Evolutionary conservation across 345 rosid genomes (phyloP).

Genomic region (Diplotaxis tenuifolia): DNA sequence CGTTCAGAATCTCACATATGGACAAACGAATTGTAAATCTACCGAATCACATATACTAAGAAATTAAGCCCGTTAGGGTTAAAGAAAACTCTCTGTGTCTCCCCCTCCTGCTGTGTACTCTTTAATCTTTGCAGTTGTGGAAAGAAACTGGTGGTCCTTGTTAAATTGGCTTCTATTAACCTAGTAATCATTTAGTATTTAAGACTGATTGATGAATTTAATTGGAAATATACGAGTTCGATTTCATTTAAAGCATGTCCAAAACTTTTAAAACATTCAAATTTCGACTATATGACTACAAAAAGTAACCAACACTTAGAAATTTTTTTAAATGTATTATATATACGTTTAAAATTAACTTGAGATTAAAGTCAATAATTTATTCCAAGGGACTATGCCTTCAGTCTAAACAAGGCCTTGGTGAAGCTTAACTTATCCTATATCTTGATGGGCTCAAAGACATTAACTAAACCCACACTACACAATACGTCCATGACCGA

Average conservation of each 20-base stretch:
- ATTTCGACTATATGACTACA: not conserved
- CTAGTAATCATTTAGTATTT: not conserved
- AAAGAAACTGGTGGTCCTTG: not conserved
- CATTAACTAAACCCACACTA: conserved; percentile 5
- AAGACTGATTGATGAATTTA: not conserved
- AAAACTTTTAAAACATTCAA: not conserved
- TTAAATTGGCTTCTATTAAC: not conserved
- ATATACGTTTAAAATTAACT: not conserved
- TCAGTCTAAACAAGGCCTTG: not conserved
- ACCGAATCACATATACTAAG: no score
- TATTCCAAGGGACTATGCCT: not conserved
- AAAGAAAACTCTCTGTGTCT: not conserved
- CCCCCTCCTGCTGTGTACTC: not conserved
- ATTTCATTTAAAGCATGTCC: not conserved
- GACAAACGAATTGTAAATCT: not conserved
- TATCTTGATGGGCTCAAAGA: conserved; percentile 10
- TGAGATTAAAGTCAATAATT: not conserved
- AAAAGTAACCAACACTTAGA: not conserved
- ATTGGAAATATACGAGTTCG: not conserved
- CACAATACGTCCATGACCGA: not conserved
- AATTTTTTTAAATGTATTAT: not conserved
- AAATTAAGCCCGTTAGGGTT: not conserved
- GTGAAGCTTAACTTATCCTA: not conserved
- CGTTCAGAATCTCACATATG: not conserved
- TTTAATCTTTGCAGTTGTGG: not conserved